phyloP scores from a whole-genome alignment of 768 basidiomycete genomes.

The Pleurotus tuber-regium region DNA sequence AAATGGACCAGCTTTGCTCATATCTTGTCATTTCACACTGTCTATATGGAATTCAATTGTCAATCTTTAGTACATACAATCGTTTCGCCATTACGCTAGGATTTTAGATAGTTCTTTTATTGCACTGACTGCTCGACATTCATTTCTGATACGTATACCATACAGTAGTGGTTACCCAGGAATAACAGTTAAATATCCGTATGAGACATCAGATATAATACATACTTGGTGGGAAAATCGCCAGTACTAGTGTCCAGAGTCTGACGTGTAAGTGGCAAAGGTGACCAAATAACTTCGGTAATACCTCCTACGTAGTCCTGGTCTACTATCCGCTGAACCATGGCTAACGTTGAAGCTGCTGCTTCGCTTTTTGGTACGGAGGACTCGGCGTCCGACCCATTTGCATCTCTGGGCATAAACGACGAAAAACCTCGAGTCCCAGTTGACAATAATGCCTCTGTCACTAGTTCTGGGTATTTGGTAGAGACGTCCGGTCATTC shows the following conservation, averaged over 20 bases:
- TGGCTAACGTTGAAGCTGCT: conserved; percentile 74
- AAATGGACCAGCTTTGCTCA: too few relatives aligned
- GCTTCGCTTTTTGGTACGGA: conserved; percentile 76
- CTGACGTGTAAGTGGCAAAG: conserved; percentile 10
- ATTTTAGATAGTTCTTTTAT: not conserved
- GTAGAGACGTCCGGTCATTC: not conserved
- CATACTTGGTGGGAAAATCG: conserved; percentile 9
- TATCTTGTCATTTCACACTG: not conserved
- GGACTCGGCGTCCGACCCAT: conserved; percentile 60
- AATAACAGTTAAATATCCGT: not conserved
- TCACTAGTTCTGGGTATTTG: not conserved
- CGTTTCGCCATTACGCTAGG: not conserved
- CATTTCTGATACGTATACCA: conserved; percentile 1
- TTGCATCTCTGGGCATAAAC: conserved; percentile 53
- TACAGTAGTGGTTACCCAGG: not conserved
- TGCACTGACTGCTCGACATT: not conserved
- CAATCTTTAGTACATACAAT: not conserved
- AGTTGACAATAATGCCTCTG: not conserved
- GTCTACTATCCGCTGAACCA: conserved; percentile 23
- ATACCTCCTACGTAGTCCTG: not conserved
- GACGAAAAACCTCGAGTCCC: not conserved
- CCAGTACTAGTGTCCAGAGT: too few relatives aligned
- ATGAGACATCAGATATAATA: not conserved
- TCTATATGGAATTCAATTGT: not conserved
- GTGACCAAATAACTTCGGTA: conserved; percentile 4